These are phyloP conservation scores for Penicillium angulare DNA, from an alignment of 495 filamentous ascomycete species.

Conservation along the genomic window DNA sequence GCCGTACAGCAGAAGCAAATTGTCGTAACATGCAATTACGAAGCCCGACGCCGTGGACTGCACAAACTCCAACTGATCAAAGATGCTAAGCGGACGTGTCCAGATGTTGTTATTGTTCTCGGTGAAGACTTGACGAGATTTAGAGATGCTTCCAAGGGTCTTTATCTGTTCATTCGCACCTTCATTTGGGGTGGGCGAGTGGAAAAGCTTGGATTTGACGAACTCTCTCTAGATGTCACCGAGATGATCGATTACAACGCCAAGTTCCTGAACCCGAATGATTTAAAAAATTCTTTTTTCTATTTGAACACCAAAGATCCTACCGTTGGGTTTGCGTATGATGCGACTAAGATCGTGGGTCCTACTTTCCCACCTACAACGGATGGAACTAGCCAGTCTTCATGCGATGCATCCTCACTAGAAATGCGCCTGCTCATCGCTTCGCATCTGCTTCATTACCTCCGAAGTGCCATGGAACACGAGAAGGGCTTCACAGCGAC, in stretches of 20 bases:
- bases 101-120: constrained; percentile 78
- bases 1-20: constrained; percentile 86
- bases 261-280: constrained; percentile 63
- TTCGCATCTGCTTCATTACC: constrained; percentile 70
- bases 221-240: constrained; percentile 77
- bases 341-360: constrained; percentile 62
- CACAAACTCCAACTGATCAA: constrained; percentile 79
- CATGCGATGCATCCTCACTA: constrained; percentile 23
- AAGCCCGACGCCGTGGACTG: constrained; percentile 72
- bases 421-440: constrained; percentile 60
- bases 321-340: constrained; percentile 73
- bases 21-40: constrained; percentile 93
- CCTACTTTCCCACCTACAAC: constrained; percentile 49
- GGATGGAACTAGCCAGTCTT: not conserved
- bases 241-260: constrained; percentile 82
- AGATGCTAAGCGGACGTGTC: constrained; percentile 77
- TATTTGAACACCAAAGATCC: constrained; percentile 73
- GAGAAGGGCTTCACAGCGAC: constrained; percentile 83
- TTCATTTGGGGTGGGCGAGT: constrained; percentile 73
- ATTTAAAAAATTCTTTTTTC: constrained; percentile 71
- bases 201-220: constrained; percentile 84
- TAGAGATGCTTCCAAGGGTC: constrained; percentile 76
- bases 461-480: constrained; percentile 69
- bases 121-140: constrained; percentile 87
- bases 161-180: constrained; percentile 66